Evolutionary conservation across 139 green algal species (phyloP).

Genomic region (Choricystis sp.): DNA sequence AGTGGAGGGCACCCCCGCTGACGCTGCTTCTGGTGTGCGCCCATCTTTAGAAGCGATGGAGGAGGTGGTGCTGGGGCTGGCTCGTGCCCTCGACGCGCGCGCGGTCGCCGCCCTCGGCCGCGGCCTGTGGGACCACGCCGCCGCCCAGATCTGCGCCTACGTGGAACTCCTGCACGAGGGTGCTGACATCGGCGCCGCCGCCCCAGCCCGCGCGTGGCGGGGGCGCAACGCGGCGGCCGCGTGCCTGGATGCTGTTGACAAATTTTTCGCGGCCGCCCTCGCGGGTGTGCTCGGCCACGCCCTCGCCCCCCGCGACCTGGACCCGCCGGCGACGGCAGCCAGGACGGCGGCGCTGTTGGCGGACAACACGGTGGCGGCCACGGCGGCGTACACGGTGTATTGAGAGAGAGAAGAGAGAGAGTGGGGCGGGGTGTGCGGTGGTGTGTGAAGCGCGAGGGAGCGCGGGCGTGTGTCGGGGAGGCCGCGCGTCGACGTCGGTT

Average conservation of each 20-base stretch:
- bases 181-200: neutral
- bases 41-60: conserved; percentile 24
- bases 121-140: conserved; percentile 38
- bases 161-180: conserved; percentile 29
- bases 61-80: conserved; percentile 21
- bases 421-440: too few relatives aligned
- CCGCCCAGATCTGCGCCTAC: conserved; percentile 34
- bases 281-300: conserved; percentile 26
- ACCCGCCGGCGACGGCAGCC: conserved; percentile 29
- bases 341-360: conserved; percentile 30
- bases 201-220: conserved; percentile 19
- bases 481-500: too few relatives aligned
- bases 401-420: too few relatives aligned
- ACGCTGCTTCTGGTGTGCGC: conserved; percentile 3
- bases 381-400: conserved; percentile 1
- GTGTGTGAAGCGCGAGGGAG: too few relatives aligned
- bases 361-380: conserved; percentile 14
- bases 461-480: too few relatives aligned
- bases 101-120: conserved; percentile 33
- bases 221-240: conserved; percentile 28
- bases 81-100: conserved; percentile 21
- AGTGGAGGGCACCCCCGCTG: conserved; percentile 9
- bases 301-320: conserved; percentile 30
- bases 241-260: conserved; percentile 23
- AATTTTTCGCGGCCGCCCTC: conserved; percentile 29